These are phyloP conservation scores for Leucaena leucocephala DNA, from an alignment of 306 rosid genomes.

Conservation along the genomic window DNA sequence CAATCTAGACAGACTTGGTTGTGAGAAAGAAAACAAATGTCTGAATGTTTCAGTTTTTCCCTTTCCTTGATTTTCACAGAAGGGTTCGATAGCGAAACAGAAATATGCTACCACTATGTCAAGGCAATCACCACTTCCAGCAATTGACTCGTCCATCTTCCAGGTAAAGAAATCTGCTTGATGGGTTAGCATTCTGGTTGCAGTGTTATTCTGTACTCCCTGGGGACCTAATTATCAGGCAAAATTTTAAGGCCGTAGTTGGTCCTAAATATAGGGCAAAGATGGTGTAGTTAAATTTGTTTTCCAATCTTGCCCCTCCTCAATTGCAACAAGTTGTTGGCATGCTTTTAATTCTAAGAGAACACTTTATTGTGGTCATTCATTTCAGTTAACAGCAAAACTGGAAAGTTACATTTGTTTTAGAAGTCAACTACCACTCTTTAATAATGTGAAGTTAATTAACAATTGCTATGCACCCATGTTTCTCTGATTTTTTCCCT, in stretches of 20 bases:
- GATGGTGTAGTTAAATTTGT: background rate
- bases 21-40: slow-evolving; percentile 14
- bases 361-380: too few species aligned
- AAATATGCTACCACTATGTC: slow-evolving; percentile 46
- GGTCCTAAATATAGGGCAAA: background rate
- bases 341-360: too few species aligned
- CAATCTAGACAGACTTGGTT: background rate
- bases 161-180: slow-evolving; percentile 55
- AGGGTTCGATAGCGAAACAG: slow-evolving; percentile 51
- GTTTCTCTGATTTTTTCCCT: background rate
- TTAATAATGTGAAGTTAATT: background rate
- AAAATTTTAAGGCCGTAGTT: background rate
- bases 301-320: background rate
- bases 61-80: slow-evolving; percentile 55
- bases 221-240: background rate
- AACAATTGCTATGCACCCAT: slow-evolving; percentile 11
- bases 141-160: slow-evolving; percentile 59
- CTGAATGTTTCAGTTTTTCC: slow-evolving; percentile 17
- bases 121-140: slow-evolving; percentile 61
- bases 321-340: too few species aligned
- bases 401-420: too few species aligned
- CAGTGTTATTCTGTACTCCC: background rate
- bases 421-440: too few species aligned
- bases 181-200: slow-evolving; percentile 23
- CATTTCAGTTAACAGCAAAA: too few species aligned